These are phyloP conservation scores for Serendipita indica DNA, from an alignment of 768 basidiomycete genomes.

Conservation along the genomic window DNA sequence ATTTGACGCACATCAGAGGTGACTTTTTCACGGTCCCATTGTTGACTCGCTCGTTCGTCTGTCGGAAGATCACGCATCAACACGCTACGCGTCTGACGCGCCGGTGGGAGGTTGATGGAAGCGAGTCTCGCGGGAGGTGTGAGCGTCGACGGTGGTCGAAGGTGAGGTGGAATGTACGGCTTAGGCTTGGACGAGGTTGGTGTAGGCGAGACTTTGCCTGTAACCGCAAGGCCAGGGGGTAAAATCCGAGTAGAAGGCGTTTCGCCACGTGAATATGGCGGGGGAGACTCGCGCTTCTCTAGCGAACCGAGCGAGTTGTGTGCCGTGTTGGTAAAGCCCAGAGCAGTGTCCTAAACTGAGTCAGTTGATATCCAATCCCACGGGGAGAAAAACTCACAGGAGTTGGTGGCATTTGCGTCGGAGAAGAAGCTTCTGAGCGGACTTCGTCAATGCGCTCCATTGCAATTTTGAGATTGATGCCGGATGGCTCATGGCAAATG, in stretches of 20 bases:
- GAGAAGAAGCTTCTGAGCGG: too few species aligned
- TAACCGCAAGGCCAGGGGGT: neutral
- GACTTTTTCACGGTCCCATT: constrained; percentile 8
- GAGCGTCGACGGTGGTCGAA: neutral
- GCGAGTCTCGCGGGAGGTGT: neutral
- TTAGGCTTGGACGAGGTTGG: neutral
- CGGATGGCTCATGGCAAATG: neutral
- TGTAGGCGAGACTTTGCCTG: neutral
- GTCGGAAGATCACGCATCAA: neutral
- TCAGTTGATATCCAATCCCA: too few species aligned
- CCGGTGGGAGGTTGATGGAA: neutral
- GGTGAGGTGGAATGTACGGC: neutral
- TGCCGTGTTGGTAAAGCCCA: too few species aligned
- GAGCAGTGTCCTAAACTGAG: too few species aligned
- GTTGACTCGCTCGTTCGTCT: neutral
- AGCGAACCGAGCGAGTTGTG: too few species aligned
- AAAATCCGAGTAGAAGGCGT: too few species aligned
- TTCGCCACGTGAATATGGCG: too few species aligned
- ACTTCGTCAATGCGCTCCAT: too few species aligned
- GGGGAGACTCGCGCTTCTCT: too few species aligned
- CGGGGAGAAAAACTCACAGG: too few species aligned
- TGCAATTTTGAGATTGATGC: too few species aligned
- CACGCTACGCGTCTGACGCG: neutral
- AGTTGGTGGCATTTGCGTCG: too few species aligned
- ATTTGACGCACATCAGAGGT: neutral